Conservation (phyloP, 495 filamentous ascomycete species). For the Hypoxylon fuscum region DNA sequence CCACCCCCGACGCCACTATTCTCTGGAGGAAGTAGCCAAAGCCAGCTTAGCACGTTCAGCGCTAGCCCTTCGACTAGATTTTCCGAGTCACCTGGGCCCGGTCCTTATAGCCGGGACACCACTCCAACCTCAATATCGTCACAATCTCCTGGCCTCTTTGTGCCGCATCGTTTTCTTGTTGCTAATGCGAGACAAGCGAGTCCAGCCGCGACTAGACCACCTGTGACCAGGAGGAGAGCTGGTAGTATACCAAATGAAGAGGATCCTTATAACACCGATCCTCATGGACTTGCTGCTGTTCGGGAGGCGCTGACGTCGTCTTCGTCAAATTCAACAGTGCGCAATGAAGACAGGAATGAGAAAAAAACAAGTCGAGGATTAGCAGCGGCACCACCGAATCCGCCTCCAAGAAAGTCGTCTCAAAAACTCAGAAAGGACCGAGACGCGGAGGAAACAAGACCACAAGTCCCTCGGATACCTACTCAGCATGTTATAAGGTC, state of each 20-base stretch:
- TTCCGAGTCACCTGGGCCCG: conserved; percentile 86
- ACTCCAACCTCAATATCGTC: conserved; percentile 97
- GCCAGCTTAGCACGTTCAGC: conserved; percentile 66
- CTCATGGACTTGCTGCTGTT: conserved; percentile 68
- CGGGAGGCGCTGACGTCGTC: conserved; percentile 70
- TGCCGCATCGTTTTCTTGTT: conserved; percentile 64
- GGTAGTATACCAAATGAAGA: conserved; percentile 63
- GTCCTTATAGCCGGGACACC: conserved; percentile 84
- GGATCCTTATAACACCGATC: conserved; percentile 56
- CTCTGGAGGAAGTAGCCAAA: conserved; percentile 58
- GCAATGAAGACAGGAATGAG: conserved; percentile 55
- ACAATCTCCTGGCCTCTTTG: conserved; percentile 84
- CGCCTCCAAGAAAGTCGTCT: conserved; percentile 71
- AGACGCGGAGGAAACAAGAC: conserved; percentile 45
- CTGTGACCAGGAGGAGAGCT: conserved; percentile 68
- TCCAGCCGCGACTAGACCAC: conserved; percentile 71
- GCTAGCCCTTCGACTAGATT: conserved; percentile 94
- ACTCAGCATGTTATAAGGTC: conserved; percentile 44
- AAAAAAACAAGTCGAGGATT: conserved; percentile 55
- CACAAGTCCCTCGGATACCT: conserved; percentile 42
- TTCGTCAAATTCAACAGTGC: conserved; percentile 67
- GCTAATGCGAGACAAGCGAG: conserved; percentile 70
- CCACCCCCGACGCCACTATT: conserved; percentile 72
- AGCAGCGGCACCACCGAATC: conserved; percentile 64
- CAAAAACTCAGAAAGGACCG: conserved; percentile 60